These are phyloP conservation scores for Spathaspora arborariae DNA, from an alignment of 805 yeast genomes.

Conservation along the genomic window DNA sequence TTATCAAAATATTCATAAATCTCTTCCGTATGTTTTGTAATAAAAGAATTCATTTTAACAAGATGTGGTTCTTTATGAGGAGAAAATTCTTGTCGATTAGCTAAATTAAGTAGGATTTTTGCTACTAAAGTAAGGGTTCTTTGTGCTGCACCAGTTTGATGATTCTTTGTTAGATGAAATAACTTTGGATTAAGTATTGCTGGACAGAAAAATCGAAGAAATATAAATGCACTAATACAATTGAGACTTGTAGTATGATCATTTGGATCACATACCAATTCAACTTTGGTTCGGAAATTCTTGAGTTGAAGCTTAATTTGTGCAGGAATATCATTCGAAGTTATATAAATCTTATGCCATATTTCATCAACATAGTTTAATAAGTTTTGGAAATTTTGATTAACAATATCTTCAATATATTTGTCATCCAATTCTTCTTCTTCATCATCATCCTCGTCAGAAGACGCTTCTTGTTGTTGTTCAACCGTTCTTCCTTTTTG, in stretches of 20 bases:
- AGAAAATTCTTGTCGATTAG: slow-evolving; percentile 68
- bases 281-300: slow-evolving; percentile 60
- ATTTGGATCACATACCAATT: slow-evolving; percentile 53
- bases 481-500: slow-evolving; percentile 22
- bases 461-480: slow-evolving; percentile 12
- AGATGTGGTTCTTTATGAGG: slow-evolving; percentile 84
- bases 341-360: slow-evolving; percentile 62
- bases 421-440: slow-evolving; percentile 27
- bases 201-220: slow-evolving; percentile 65
- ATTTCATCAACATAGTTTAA: slow-evolving; percentile 49
- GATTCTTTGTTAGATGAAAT: slow-evolving; percentile 66
- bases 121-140: slow-evolving; percentile 80
- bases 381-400: slow-evolving; percentile 47
- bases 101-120: slow-evolving; percentile 72
- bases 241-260: slow-evolving; percentile 57
- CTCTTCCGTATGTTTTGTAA: slow-evolving; percentile 53
- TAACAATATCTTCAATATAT: slow-evolving; percentile 34
- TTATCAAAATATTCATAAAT: slow-evolving; percentile 67
- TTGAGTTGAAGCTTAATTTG: slow-evolving; percentile 63
- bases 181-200: slow-evolving; percentile 87
- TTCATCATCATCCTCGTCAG: slow-evolving; percentile 16
- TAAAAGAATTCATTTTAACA: slow-evolving; percentile 63
- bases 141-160: slow-evolving; percentile 68
- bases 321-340: slow-evolving; percentile 73
- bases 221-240: slow-evolving; percentile 79